Evolutionary conservation across 768 basidiomycete genomes (phyloP), one percentile per base, ranked within the genome.

Genomic region (Serendipita sp.): DNA sequence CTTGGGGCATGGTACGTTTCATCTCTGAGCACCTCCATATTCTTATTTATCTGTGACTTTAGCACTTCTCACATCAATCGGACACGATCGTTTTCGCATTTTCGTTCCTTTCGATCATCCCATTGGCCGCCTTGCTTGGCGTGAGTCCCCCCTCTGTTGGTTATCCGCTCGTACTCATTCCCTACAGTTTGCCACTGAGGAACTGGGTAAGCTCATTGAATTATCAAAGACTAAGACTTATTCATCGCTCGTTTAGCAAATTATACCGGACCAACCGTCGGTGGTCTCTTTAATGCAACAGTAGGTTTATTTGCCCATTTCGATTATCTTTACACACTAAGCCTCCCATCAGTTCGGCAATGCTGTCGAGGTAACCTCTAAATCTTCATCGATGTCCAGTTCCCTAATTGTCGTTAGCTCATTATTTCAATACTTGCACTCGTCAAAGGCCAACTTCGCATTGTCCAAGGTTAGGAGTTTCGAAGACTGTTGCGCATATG

Each of bases 241-340:
- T 28, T 58, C 24, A 22, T 58, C 26, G 28, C 53, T n/a, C 30
- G 53, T 28, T 7, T 31, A 58, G 78, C 79, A 0, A 65, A 79
- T 22, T 73, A 76, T 61, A 78, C 77, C 30, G 76, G 72, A 44
- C 76, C 78, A 64, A 78, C 78, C 41, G 70, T 81, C 16, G 79
- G 80, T 61, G 81, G 80, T 51, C 68, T 82, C 17, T 69, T 82
- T 60, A 81, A 82, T 63, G 81, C 80, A 3, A 79, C 78, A 0
- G 70, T 81, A 31, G 79, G 80, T 14, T 38, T 80, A 81, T 65
- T 20, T 38, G 38, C 38, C 38, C 7, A 38, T 14, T 38, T 38
- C 2, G 7, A 14, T 14, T 38, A 14, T 38, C n/a, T 38, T 2
- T 38, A 38, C 7, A 38, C 26, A 28, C 45, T 48, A 7, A 48